Conservation (phyloP, 768 basidiomycete genomes). For the Gloeopeniophorella convolvens region DNA sequence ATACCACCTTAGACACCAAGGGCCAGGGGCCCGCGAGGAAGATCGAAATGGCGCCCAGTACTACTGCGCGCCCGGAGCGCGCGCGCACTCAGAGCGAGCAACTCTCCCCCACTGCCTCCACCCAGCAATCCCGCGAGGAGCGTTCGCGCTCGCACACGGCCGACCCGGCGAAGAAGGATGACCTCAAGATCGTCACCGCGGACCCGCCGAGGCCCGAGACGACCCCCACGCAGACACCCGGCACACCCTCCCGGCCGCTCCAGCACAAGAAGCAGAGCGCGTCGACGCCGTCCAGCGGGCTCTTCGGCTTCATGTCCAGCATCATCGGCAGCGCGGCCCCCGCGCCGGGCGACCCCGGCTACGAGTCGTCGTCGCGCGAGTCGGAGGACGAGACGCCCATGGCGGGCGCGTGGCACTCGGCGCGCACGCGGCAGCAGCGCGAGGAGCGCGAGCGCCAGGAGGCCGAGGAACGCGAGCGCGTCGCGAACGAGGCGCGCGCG, state of each 20-base stretch:
- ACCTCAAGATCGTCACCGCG: conserved; percentile 9
- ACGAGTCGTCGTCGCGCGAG: conserved; percentile 15
- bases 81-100: conserved; percentile 10
- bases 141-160: conserved; percentile 12
- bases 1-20: background rate
- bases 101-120: background rate
- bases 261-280: conserved; percentile 11
- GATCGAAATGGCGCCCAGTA: conserved; percentile 1
- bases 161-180: conserved; percentile 18
- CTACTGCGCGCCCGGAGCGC: conserved; percentile 9
- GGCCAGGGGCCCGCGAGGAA: conserved; percentile 14
- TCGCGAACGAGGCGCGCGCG: conserved; percentile 1
- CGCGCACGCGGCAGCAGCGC: conserved; percentile 12
- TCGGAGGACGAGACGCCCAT: conserved; percentile 14
- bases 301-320: conserved; percentile 6
- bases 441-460: conserved; percentile 1
- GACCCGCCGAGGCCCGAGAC: background rate
- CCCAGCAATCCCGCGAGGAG: background rate
- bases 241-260: background rate
- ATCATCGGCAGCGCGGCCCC: background rate
- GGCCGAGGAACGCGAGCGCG: too few species aligned
- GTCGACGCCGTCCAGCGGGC: background rate
- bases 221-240: background rate
- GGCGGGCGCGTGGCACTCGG: conserved; percentile 12
- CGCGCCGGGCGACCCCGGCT: conserved; percentile 16